Evolutionary conservation across 116 monocot genomes (phyloP).

Genomic region (Trichopus zeylanicus): DNA sequence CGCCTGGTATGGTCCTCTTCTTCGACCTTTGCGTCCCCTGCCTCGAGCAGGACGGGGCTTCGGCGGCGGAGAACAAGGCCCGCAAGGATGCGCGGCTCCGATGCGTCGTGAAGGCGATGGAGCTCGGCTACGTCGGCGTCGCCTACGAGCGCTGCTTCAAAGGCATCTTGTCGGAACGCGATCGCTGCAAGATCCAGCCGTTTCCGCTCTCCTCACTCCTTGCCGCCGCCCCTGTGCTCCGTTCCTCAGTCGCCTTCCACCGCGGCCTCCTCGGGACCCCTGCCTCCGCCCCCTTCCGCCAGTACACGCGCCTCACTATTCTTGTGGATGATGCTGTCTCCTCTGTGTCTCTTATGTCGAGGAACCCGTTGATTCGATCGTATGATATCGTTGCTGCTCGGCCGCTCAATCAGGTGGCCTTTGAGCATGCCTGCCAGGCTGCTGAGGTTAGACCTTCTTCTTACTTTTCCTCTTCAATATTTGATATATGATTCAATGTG

Average conservation of each 20-base stretch:
- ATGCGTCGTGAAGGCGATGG: constrained; percentile 12
- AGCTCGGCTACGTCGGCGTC: constrained; percentile 23
- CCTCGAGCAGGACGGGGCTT: constrained; percentile 6
- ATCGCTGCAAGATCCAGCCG: constrained; percentile 7
- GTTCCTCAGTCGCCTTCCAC: background rate
- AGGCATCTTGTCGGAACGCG: constrained; percentile 15
- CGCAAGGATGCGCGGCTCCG: constrained; percentile 6
- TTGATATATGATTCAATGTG: background rate
- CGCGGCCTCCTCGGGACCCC: background rate
- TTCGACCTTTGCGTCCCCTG: constrained; percentile 28
- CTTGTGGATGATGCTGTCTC: constrained; percentile 30
- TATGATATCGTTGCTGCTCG: constrained; percentile 70
- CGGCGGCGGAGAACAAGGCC: constrained; percentile 4
- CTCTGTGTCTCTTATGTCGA: constrained; percentile 20
- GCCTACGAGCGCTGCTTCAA: constrained; percentile 25
- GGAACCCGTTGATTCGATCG: constrained; percentile 37
- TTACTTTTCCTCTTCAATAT: constrained; percentile 1
- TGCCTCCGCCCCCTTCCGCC: constrained; percentile 34
- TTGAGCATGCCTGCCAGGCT: constrained; percentile 57
- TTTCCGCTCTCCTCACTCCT: constrained; percentile 3
- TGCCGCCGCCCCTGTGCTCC: background rate
- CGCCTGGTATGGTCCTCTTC: constrained; percentile 23
- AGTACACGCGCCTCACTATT: constrained; percentile 67
- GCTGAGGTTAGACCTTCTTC: constrained; percentile 27
- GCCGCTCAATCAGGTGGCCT: constrained; percentile 54